Base-by-base conservation (phyloP, 192 early-diverging fungal genomes). In the Lunasporangiospora selenospora region DNA sequence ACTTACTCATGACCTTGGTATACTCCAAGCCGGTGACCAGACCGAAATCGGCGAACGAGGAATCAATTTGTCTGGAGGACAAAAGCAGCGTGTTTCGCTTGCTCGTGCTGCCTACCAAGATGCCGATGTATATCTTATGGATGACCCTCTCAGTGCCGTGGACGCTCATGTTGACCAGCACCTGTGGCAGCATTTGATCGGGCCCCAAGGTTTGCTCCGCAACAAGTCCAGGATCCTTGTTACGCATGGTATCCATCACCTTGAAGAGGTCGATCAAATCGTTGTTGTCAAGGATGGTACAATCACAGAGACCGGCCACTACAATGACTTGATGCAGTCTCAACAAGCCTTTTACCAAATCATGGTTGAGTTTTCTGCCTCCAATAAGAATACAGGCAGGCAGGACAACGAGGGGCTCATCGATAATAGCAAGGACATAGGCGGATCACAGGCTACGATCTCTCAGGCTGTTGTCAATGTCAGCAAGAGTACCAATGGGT, bases 41-140 rank as follows among this genome's bases (percentile, higher is more conserved):
- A 95, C 93, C 7, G 96, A 98, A 62, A 93, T 95, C 67, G 93
- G 95, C 24, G 93, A 95, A 65, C 82, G 84, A 50, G 96, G 96
- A 18, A 88, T 95, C 61, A 95, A 92, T 37, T 75, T 98, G 21
- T 92, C 90, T 21, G 96, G 96, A 54, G 96, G 96, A 6, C 96
- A 98, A 49, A 95, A 93, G 67, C 87, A 88, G 21, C 86, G 84
- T 47, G 77, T 82, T n/a, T 79, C 80, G 6, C 55, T 83, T 26
- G 83, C 80, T 77, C 88, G 64, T 44, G 95, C 96, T 0, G 94
- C 95, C 15, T 98, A 98, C 65, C 81, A 92, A 27, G 79, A 88
- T n/a, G 90, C 93, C 10, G 95, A 96, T 76, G 57, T 69, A 4
- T 69, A 69, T 21, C 51, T 69, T 34, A 40, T 81, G 59, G 83